Percentiles rank a stretch among this genome's conserved stretches.
These are phyloP conservation scores for Simmondsia chinensis DNA, from an alignment of 148 eudicot genomes.

Conservation along the genomic window DNA sequence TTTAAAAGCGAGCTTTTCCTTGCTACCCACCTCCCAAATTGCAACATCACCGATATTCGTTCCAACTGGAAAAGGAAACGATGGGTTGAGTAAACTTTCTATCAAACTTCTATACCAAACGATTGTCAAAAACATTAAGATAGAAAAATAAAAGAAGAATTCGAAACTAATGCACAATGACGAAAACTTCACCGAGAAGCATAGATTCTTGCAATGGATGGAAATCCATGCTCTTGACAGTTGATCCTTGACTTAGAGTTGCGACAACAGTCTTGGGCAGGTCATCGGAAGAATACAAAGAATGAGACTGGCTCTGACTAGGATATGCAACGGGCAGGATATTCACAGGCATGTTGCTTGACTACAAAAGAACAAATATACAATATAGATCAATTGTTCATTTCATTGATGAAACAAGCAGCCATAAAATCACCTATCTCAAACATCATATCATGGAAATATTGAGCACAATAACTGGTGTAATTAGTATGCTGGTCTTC, in stretches of 20 bases:
- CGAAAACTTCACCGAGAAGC: constrained; percentile 41
- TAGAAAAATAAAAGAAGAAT: background rate
- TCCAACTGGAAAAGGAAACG: constrained; percentile 39
- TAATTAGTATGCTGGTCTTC: too few species aligned
- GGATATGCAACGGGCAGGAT: constrained; percentile 29
- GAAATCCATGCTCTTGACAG: constrained; percentile 65
- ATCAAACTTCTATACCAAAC: too few species aligned
- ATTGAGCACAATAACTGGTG: too few species aligned
- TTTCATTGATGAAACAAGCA: background rate
- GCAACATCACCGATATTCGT: constrained; percentile 52
- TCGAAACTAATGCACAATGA: background rate
- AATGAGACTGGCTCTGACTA: constrained; percentile 25
- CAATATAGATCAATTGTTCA: background rate
- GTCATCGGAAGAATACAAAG: constrained; percentile 33
- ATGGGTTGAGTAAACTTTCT: too few species aligned
- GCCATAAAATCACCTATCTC: too few species aligned
- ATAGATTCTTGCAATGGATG: constrained; percentile 49
- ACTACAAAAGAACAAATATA: constrained; percentile 19
- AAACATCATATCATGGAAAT: too few species aligned
- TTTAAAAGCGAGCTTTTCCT: constrained; percentile 27
- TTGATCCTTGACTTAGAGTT: constrained; percentile 51
- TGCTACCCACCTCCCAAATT: constrained; percentile 48
- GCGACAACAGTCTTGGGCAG: constrained; percentile 48
- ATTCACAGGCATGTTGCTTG: constrained; percentile 28
- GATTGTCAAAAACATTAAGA: too few species aligned